Conservation (phyloP, 495 filamentous ascomycete species). For the Podospora pseudopauciseta region DNA sequence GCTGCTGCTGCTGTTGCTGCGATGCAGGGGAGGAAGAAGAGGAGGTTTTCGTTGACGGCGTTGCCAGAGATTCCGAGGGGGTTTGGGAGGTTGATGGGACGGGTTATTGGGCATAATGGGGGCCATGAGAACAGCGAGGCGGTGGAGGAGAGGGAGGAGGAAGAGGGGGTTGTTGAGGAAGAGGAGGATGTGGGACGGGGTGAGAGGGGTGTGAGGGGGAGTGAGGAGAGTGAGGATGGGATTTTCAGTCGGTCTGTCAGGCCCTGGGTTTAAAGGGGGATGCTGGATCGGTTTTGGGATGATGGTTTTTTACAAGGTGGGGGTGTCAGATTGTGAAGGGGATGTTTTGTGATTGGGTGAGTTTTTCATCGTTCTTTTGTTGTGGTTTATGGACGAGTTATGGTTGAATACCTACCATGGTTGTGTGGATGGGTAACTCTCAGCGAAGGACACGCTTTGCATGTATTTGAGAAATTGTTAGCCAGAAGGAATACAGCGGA, state of each 20-base stretch:
- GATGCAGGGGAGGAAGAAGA: not conserved
- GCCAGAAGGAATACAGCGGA: not conserved
- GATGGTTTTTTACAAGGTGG: too few relatives aligned
- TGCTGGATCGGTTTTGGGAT: not conserved
- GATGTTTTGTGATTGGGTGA: not conserved
- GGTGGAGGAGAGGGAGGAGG: too few relatives aligned
- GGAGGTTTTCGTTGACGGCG: not conserved
- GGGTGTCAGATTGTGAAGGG: too few relatives aligned
- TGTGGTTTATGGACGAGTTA: not conserved
- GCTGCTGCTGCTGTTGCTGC: not conserved
- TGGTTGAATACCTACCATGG: not conserved
- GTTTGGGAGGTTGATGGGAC: not conserved
- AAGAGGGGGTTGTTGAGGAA: not conserved
- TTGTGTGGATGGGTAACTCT: not conserved
- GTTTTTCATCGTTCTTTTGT: not conserved
- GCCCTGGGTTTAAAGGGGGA: not conserved
- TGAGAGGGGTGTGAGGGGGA: not conserved
- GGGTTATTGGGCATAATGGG: not conserved
- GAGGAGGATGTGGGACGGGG: too few relatives aligned
- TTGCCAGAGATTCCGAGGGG: not conserved
- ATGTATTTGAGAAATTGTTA: not conserved
- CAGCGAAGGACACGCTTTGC: not conserved
- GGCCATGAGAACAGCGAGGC: too few relatives aligned
- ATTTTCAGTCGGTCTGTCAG: not conserved
- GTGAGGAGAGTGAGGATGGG: not conserved